Evolutionary conservation across 306 rosid genomes (phyloP), one percentile per base, ranked within the genome.

Genomic region (Trifolium dubium): DNA sequence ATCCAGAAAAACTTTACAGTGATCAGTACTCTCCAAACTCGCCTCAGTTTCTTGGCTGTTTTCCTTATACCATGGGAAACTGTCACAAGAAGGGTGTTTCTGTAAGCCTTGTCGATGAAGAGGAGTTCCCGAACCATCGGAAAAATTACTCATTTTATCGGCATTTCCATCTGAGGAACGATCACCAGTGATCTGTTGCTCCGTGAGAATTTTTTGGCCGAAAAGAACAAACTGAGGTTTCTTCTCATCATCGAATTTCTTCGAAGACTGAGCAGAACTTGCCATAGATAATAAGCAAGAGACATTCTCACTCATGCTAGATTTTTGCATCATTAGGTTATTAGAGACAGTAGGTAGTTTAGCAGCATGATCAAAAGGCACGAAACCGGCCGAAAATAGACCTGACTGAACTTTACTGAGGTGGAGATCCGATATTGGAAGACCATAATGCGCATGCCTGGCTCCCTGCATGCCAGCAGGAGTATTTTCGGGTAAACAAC

Each of bases 391-490:
- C 37, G 82, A 81, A 83, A 86, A 80, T 39, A 82, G 88, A 83
- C 87, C 80, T 58, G 93, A 82, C 64, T 92, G 96, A 76, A 87
- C 69, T 82, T 87, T 88, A 56, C 79, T 83, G 90, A 82, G 85
- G 88, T 86, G 88, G 85, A 86, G 84, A 82, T 92, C 92, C 8
- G 92, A 53, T 74, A 88, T 86, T 44, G 96, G 80, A 76, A 85
- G 79, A 88, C 89, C 96, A 34, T 79, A 88, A 85, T 80, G 89
- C 89, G 87, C 94, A 86, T 95, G 99, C 99, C 96, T 90, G 98
- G 99, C 99, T 95, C 99, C 99, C 99, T 95, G 99, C 99, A 95
- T 95, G 99, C 99, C 96, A 89, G 98, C 97, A 94, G 98, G 96
- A 86, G 89, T 66, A 77, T 79, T 88, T 74, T 94, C 89, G 76